phyloP scores from a whole-genome alignment of 345 rosid genomes.

The Sonneratia alba region DNA sequence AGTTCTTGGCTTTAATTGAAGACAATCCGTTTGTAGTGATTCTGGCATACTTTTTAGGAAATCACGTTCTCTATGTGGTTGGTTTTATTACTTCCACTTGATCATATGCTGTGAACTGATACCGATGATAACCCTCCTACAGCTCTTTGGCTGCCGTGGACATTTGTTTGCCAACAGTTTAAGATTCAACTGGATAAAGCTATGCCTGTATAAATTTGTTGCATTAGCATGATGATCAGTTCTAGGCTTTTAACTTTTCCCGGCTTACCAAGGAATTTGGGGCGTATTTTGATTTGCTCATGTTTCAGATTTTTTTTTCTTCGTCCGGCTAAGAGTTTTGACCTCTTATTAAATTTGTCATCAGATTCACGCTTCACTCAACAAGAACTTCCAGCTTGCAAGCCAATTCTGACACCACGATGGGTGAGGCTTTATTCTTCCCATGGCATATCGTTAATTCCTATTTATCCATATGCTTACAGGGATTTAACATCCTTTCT shows the following conservation, averaged over 20 bases:
- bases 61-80: no score
- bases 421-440: constrained; percentile 46
- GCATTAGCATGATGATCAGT: no score
- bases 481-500: constrained; percentile 1
- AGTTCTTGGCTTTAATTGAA: neutral
- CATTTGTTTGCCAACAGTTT: neutral
- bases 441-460: neutral
- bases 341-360: constrained; percentile 1
- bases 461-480: neutral
- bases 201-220: no score
- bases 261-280: no score
- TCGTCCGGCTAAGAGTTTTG: neutral
- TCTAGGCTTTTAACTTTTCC: no score
- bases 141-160: no score
- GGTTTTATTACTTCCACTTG: neutral
- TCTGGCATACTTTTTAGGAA: neutral
- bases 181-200: no score
- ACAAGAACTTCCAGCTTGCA: constrained; percentile 98
- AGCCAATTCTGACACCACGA: constrained; percentile 89
- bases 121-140: neutral
- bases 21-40: neutral
- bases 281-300: no score
- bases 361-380: constrained; percentile 92
- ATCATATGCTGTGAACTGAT: neutral
- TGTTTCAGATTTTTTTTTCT: no score